Evolutionary conservation across 108 stramenopile species (phyloP), one percentile per base, ranked within the genome.

Genomic region (Nannochloropsis gaditana): DNA sequence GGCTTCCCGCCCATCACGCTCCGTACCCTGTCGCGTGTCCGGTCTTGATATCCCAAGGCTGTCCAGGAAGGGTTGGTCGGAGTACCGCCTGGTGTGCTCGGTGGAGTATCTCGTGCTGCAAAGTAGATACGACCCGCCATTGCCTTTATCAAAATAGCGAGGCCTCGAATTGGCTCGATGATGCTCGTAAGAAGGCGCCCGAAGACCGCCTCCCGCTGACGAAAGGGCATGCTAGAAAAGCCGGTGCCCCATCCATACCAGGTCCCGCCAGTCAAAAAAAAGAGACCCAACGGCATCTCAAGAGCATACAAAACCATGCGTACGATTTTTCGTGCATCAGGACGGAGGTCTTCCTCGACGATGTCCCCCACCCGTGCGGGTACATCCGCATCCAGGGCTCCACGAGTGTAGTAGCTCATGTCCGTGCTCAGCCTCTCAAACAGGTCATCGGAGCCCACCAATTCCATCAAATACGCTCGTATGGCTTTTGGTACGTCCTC

Each of bases 331-430:
- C 59, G 59, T n/a, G 59, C 59, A 73, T 73, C 6, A 2, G 59
- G 59, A 73, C 59, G 59, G 59, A 73, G 59, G n/a, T 3, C 0
- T 3, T 73, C 59, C n/a, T 73, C 59, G 59, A 73, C n/a, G 59
- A 73, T 73, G 59, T 73, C 59, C 19, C 59, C 59, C 59, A 73
- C 59, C 19, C 59, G 59, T n/a, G 59, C 59, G 8, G 59, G 59
- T 4, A 73, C 59, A n/a, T 73, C 59, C 15, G 59, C 59, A n/a
- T 73, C 59, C 19, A 73, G 15, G 59, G 59, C 59, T 15, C 59
- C 59, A n/a, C 59, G 59, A n/a, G 59, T 73, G 59, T 73, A 73
- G 59, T 73, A 73, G 59, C 8, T 73, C 59, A 73, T 73, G 59
- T 73, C 59, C 59, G 15, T n/a, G 59, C 59, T 73, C 3, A 73